These are phyloP conservation scores for Picochlorum sp. DNA, from an alignment of 139 green algal genomes.

Conservation along the genomic window DNA sequence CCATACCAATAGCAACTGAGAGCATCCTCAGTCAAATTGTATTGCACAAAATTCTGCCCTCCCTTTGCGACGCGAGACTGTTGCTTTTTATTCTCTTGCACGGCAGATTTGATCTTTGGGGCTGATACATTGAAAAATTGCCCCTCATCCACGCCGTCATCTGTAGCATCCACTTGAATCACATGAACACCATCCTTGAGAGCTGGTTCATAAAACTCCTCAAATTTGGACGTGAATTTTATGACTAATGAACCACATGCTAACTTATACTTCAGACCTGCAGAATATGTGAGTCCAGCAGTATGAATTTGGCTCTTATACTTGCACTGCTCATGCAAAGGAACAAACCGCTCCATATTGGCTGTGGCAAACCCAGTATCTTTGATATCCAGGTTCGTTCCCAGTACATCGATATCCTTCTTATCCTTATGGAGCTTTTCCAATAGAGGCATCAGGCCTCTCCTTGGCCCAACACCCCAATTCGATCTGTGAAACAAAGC, in stretches of 20 bases:
- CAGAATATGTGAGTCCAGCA: constrained; percentile 25
- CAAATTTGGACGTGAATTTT: constrained; percentile 18
- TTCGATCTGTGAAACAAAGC: constrained; percentile 23
- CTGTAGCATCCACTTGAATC: constrained; percentile 10
- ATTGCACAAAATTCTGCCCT: constrained; percentile 22
- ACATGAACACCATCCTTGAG: constrained; percentile 20
- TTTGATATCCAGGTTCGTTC: constrained; percentile 16
- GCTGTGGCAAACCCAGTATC: constrained; percentile 23
- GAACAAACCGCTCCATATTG: constrained; percentile 18
- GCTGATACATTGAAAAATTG: constrained; percentile 18
- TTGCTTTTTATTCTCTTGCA: constrained; percentile 7
- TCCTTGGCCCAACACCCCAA: constrained; percentile 26
- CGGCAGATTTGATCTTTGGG: constrained; percentile 21
- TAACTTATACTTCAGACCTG: constrained; percentile 35
- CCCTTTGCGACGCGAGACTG: constrained; percentile 13
- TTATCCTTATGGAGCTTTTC: constrained; percentile 1
- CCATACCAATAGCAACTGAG: constrained; percentile 31
- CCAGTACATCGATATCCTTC: constrained; percentile 10
- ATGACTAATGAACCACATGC: constrained; percentile 29
- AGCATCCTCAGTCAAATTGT: constrained; percentile 20
- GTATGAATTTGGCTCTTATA: constrained; percentile 30
- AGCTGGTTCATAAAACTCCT: constrained; percentile 34
- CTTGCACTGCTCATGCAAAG: constrained; percentile 25
- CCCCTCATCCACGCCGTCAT: constrained; percentile 14
- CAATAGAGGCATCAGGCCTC: constrained; percentile 24